Percentiles rank a stretch among this genome's conserved stretches.
phyloP scores from a whole-genome alignment of 495 filamentous ascomycete genomes.

The Lineolata rhizophorae region DNA sequence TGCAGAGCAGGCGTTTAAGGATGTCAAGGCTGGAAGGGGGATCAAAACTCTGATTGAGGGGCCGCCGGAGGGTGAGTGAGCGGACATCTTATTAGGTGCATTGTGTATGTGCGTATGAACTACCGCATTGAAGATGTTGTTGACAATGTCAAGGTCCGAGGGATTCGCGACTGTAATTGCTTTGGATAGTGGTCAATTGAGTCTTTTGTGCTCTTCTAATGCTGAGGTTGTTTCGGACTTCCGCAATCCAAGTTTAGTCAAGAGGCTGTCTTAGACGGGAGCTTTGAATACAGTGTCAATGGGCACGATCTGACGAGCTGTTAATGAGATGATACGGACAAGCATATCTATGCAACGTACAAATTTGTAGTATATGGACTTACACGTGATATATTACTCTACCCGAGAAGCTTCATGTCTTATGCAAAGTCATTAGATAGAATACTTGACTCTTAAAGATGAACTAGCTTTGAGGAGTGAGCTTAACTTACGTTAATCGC shows the following conservation, averaged over 20 bases:
- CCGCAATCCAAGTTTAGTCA: not conserved
- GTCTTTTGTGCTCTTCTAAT: too few relatives aligned
- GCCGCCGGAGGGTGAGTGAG: too few relatives aligned
- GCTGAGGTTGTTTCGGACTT: not conserved
- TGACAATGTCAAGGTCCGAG: too few relatives aligned
- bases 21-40: slow-evolving; percentile 51
- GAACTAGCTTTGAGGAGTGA: not conserved
- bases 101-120: too few relatives aligned
- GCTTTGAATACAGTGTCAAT: not conserved
- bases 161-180: too few relatives aligned
- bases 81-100: too few relatives aligned
- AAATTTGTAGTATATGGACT: not conserved
- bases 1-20: slow-evolving; percentile 58
- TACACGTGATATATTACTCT: not conserved
- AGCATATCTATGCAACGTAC: too few relatives aligned
- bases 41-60: slow-evolving; percentile 75
- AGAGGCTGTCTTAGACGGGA: not conserved
- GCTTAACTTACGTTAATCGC: not conserved
- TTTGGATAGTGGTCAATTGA: too few relatives aligned
- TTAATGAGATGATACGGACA: too few relatives aligned
- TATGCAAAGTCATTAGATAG: not conserved
- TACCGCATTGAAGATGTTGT: too few relatives aligned
- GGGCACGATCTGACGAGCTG: not conserved
- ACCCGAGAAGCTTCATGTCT: not conserved
- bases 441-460: not conserved